These are phyloP conservation scores for Vitis labrusca DNA, from an alignment of 164 flowering plant genomes.

Conservation along the genomic window DNA sequence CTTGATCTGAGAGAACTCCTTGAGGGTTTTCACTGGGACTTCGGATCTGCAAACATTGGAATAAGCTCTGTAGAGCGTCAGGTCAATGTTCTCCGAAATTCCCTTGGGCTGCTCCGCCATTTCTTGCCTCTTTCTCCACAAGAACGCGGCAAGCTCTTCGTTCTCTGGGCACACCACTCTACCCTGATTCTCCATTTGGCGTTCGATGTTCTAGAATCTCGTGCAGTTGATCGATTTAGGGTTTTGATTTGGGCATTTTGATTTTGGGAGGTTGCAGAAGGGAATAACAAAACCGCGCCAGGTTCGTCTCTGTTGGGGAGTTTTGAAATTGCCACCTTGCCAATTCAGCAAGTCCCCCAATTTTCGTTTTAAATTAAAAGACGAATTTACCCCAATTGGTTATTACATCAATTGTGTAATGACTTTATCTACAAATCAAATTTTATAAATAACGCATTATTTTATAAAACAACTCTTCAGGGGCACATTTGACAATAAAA, in stretches of 20 bases:
- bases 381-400: background rate
- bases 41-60: conserved; percentile 51
- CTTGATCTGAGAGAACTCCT: conserved; percentile 73
- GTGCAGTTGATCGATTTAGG: background rate
- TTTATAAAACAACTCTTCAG: too few relatives aligned
- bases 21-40: conserved; percentile 52
- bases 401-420: too few relatives aligned
- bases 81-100: conserved; percentile 46
- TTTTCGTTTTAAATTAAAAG: background rate
- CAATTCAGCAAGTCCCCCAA: background rate
- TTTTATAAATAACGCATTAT: too few relatives aligned
- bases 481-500: too few relatives aligned
- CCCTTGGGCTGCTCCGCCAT: conserved; percentile 51
- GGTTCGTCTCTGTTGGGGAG: background rate
- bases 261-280: background rate
- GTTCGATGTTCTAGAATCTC: too few relatives aligned
- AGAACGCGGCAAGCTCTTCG: conserved; percentile 50
- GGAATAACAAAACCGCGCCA: background rate
- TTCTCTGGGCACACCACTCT: conserved; percentile 59
- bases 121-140: conserved; percentile 62
- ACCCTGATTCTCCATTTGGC: conserved; percentile 33
- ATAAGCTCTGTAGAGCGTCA: conserved; percentile 57
- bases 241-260: background rate
- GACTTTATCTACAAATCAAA: too few relatives aligned
- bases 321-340: background rate